Evolutionary conservation across 2,329 filamentous ascomycete genomes (phyloP).

Genomic region (Cladosporium halotolerans): DNA sequence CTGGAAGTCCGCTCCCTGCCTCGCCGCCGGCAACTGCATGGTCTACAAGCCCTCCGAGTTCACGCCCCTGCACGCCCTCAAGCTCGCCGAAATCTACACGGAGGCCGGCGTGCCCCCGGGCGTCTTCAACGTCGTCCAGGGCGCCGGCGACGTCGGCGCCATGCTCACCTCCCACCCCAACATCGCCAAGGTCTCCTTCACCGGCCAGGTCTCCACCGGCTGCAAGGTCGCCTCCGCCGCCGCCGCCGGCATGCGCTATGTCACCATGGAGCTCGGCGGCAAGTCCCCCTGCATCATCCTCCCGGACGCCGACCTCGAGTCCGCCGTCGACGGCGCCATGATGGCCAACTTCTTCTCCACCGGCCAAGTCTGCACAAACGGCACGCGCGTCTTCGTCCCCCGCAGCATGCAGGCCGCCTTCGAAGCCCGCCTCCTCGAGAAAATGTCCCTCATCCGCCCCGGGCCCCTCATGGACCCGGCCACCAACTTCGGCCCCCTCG

Average conservation of each 20-base stretch:
- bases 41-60: conserved; percentile 87
- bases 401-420: conserved; percentile 58
- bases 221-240: conserved; percentile 73
- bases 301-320: conserved; percentile 69
- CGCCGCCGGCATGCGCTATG: conserved; percentile 75
- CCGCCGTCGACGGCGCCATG: conserved; percentile 84
- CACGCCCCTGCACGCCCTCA: conserved; percentile 73
- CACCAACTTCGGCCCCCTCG: conserved; percentile 81
- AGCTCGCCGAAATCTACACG: conserved; percentile 67
- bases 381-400: conserved; percentile 80
- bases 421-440: conserved; percentile 61
- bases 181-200: conserved; percentile 84
- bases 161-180: conserved; percentile 65
- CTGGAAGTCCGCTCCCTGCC: conserved; percentile 81
- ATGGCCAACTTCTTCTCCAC: conserved; percentile 91
- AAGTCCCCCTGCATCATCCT: conserved; percentile 78
- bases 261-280: conserved; percentile 87
- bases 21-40: conserved; percentile 84
- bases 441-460: conserved; percentile 63
- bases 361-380: conserved; percentile 89
- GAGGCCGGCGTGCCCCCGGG: conserved; percentile 75
- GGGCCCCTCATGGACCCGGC: conserved; percentile 64
- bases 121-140: conserved; percentile 83
- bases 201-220: conserved; percentile 77
- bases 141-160: conserved; percentile 69